Percentiles rank a stretch among this genome's conserved stretches.
Conservation (phyloP, 306 rosid species). For the Lathyrus tuberosus region DNA sequence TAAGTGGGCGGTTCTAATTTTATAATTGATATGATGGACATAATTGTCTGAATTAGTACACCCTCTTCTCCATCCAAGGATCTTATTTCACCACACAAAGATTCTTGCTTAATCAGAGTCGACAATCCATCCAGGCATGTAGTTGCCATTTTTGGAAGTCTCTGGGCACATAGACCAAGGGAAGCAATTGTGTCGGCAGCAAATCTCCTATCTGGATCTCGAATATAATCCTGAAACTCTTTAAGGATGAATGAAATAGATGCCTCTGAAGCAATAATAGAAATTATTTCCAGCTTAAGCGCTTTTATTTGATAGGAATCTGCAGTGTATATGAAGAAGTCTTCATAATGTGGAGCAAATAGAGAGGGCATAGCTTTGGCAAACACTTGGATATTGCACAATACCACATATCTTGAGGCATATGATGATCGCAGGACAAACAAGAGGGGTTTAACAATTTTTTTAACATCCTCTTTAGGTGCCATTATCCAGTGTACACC, state of each 20-base stretch:
- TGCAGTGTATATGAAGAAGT: too few species aligned
- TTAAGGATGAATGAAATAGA: slow-evolving; percentile 64
- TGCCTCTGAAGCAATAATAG: slow-evolving; percentile 68
- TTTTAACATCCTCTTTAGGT: slow-evolving; percentile 59
- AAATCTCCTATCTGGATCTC: slow-evolving; percentile 90
- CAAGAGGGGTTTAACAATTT: slow-evolving; percentile 84
- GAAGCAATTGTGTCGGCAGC: slow-evolving; percentile 94
- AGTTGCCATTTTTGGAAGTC: slow-evolving; percentile 76
- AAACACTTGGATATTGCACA: slow-evolving; percentile 93
- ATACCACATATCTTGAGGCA: slow-evolving; percentile 89
- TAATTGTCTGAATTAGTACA: slow-evolving; percentile 82
- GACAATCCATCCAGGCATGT: slow-evolving; percentile 73
- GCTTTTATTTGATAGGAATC: slow-evolving; percentile 91
- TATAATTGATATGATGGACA: slow-evolving; percentile 74
- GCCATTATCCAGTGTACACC: slow-evolving; percentile 97
- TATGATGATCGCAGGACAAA: too few species aligned
- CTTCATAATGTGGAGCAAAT: slow-evolving; percentile 74
- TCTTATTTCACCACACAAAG: slow-evolving; percentile 51
- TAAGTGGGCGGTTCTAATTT: slow-evolving; percentile 73
- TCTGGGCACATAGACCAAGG: slow-evolving; percentile 82
- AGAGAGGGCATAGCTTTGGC: slow-evolving; percentile 91
- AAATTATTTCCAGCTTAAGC: slow-evolving; percentile 84
- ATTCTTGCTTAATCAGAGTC: slow-evolving; percentile 74
- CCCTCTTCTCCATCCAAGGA: slow-evolving; percentile 78
- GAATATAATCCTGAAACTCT: slow-evolving; percentile 98